phyloP scores from a whole-genome alignment of 345 rosid genomes.

The Eucalyptus curtisii region DNA sequence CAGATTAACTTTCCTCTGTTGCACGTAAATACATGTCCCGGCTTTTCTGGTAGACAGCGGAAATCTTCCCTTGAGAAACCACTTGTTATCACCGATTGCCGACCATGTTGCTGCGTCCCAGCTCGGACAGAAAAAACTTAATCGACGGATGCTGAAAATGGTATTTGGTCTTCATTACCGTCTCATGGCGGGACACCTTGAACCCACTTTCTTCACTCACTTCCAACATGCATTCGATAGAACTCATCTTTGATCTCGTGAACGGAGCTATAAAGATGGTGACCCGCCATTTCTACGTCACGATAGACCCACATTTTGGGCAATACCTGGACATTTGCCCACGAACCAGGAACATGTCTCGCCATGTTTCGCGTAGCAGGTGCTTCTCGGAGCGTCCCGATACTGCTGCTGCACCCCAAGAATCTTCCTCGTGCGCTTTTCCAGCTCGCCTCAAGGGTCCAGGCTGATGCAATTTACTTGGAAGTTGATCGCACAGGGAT shows the following conservation, averaged over 20 bases:
- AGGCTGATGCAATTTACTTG: background rate
- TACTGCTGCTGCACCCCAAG: background rate
- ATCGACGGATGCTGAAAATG: background rate
- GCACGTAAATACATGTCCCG: background rate
- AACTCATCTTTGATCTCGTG: background rate
- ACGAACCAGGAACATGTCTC: background rate
- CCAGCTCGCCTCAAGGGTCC: background rate
- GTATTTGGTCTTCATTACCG: background rate
- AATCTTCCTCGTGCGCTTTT: background rate
- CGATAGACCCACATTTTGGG: accelerated
- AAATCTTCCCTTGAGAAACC: background rate
- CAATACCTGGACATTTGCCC: background rate
- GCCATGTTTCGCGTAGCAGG: background rate
- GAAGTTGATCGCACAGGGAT: background rate
- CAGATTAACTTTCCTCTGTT: background rate
- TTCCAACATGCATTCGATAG: background rate
- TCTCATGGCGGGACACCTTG: background rate
- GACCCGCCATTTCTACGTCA: background rate
- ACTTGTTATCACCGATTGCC: background rate
- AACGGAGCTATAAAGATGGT: background rate
- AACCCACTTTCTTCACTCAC: background rate
- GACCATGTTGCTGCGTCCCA: background rate
- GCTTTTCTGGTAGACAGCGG: background rate
- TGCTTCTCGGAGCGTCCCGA: background rate
- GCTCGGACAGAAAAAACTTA: background rate